These are phyloP conservation scores for Ceraceosorus guamensis DNA, from an alignment of 1,284 basidiomycete species.

Conservation along the genomic window DNA sequence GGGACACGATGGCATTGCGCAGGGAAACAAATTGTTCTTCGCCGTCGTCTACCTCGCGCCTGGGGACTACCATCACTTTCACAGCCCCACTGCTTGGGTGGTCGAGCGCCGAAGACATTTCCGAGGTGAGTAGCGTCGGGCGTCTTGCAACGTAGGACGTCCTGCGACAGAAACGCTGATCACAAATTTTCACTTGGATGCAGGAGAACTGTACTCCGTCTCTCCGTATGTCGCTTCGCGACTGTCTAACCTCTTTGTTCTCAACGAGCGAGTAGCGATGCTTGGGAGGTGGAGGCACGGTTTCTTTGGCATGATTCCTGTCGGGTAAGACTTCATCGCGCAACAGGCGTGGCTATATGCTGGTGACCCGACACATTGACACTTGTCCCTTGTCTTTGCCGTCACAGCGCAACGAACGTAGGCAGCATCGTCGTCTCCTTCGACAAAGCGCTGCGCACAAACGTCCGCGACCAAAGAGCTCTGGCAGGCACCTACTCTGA, in stretches of 20 bases:
- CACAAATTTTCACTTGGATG: background rate
- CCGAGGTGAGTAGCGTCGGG: slow-evolving; percentile 61
- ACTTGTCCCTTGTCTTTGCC: no score
- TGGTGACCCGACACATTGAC: no score
- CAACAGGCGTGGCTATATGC: background rate
- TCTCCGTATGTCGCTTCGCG: slow-evolving; percentile 92
- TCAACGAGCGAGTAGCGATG: slow-evolving; percentile 96
- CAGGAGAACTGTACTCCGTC: slow-evolving; percentile 88
- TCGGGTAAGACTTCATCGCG: slow-evolving; percentile 56
- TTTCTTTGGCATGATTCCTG: slow-evolving; percentile 94
- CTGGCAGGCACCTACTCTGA: slow-evolving; percentile 77
- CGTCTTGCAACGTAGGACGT: background rate
- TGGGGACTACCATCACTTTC: slow-evolving; percentile 97
- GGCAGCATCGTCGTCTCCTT: slow-evolving; percentile 96
- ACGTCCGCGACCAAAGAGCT: slow-evolving; percentile 29
- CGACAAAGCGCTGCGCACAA: slow-evolving; percentile 62
- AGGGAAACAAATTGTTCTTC: slow-evolving; percentile 80
- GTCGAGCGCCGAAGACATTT: slow-evolving; percentile 94
- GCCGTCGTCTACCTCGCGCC: slow-evolving; percentile 94
- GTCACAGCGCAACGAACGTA: slow-evolving; percentile 75
- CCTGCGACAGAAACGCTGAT: slow-evolving; percentile 4
- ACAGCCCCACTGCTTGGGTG: slow-evolving; percentile 91
- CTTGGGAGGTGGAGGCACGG: slow-evolving; percentile 90
- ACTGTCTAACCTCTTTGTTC: slow-evolving; percentile 84
- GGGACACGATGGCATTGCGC: slow-evolving; percentile 24